Base-by-base conservation (phyloP, 495 filamentous ascomycete genomes). In the Penicillium bovifimosum region DNA sequence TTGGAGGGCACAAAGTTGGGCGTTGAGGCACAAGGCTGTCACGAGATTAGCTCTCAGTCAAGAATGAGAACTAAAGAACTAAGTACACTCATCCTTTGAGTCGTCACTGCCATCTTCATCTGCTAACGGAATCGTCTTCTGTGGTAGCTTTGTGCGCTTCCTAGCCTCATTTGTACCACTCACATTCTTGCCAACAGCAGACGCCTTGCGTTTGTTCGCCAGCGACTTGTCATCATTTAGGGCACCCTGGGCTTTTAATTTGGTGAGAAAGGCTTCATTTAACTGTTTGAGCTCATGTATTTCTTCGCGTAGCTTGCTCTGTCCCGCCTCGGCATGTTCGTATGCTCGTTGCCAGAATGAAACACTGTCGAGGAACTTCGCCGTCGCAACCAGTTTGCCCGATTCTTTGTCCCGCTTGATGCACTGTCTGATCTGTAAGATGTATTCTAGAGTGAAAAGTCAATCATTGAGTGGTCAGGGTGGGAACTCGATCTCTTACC, bases 271-370 rank as follows among this genome's bases (percentile, higher is more conserved):
- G 4, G 51, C 52, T 9, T 65, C 54, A 35, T 66, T 71, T 1
- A 59, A 56, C 40, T 73, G 67, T 41, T 80, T 66, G 13, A 78
- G 55, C 36, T 72, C 70, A 44, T 65, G 70, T 3, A 78, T 56
- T 4, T 61, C 69, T 39, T 78, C 69, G 27, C 67, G 62, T 2
- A 81, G 56, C 41, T 64, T 71, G 38, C 58, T 72, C 42, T 78
- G 74, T 38, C 74, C 74, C 11, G 59, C 62, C 54, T 77, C 68
- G 9, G 76, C 72, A 29, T 64, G 66, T 38, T 68, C 62, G 41
- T 73, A 78, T n/a, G 76, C 74, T 32, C 67, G 60, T 52, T 75
- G 71, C 78, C 78, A 81, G 66, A 78, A 78, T 10, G 65, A 55
- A 13, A 69, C 61, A 40, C 73, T 76, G 55, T 81, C 77, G 42